Evolutionary conservation across 2,329 filamentous ascomycete species (phyloP).

Genomic region (Pezicula rhizophila): DNA sequence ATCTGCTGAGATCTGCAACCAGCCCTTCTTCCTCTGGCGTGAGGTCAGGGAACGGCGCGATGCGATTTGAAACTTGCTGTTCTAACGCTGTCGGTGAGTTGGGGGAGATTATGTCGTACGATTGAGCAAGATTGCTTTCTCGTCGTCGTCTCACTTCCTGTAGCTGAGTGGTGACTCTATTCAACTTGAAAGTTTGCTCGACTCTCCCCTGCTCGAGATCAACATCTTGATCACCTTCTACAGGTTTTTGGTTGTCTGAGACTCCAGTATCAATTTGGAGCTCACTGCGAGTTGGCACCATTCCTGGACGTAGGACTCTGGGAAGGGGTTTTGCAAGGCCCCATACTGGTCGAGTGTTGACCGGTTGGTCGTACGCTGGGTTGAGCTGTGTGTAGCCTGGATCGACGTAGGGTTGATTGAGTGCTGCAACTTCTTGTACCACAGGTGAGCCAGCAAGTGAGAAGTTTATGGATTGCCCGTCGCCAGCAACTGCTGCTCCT

Average conservation of each 20-base stretch:
- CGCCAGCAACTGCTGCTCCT: slow-evolving; percentile 5
- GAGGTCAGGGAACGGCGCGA: background rate
- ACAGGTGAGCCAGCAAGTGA: slow-evolving; percentile 23
- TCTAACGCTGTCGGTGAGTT: slow-evolving; percentile 1
- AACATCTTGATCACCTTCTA: slow-evolving; percentile 33
- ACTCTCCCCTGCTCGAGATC: slow-evolving; percentile 37
- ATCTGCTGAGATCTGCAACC: background rate
- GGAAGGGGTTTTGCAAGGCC: slow-evolving; percentile 47
- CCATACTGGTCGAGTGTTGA: slow-evolving; percentile 44
- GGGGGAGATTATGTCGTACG: slow-evolving; percentile 1
- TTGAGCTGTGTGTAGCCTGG: slow-evolving; percentile 48
- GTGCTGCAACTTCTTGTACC: slow-evolving; percentile 12
- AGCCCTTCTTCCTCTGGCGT: background rate
- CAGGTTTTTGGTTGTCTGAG: slow-evolving; percentile 27
- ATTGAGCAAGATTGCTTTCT: slow-evolving; percentile 14
- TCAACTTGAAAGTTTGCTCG: slow-evolving; percentile 22
- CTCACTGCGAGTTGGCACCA: slow-evolving; percentile 40
- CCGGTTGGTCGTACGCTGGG: slow-evolving; percentile 46
- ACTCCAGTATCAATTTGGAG: slow-evolving; percentile 28
- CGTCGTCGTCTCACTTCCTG: slow-evolving; percentile 15
- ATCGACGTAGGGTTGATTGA: slow-evolving; percentile 41
- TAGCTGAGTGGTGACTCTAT: slow-evolving; percentile 15
- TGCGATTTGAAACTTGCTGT: background rate
- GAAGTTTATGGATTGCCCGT: slow-evolving; percentile 17
- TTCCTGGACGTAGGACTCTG: slow-evolving; percentile 45